Base-by-base conservation (phyloP, 2,329 filamentous ascomycete genomes). In the Pseudopithomyces chartarum region DNA sequence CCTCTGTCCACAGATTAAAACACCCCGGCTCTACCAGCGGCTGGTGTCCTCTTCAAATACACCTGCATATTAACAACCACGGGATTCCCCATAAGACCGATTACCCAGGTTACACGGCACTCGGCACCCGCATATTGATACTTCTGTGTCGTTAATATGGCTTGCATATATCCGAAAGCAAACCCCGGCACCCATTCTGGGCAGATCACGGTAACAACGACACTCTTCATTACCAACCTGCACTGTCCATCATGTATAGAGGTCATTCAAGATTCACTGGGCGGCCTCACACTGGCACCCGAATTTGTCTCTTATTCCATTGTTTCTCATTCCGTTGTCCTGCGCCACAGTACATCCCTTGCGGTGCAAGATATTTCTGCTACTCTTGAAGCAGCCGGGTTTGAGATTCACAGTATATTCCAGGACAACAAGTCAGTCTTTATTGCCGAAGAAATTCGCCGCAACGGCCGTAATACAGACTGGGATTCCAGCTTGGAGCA, bases 211-310 rank as follows among this genome's bases (percentile, higher is more conserved):
- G 60, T 67, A 32, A 72, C 65, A 17, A 88, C 85, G 1, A 87
- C 85, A 33, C 86, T 89, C 68, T 81, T 91, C 59, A 79, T 92
- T 64, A 85, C 83, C 59, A 92, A 92, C 73, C 81, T 92, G n/a
- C 90, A 92, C 76, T 92, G 90, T 77, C 87, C 89, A 13, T 90
- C 88, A 58, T 92, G 90, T 73, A 85, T 91, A 48, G 83, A 84
- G 34, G 81, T 83, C 63, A 91, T 92, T 68, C 81, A 86, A 67
- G 78, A 82, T 52, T 81, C 83, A 57, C 76, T 92, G 56, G 79
- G 65, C 34, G 63, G 66, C 6, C 73, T 84, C 71, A 56, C 80
- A 68, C 76, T 83, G 70, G 68, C 78, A 79, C 78, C 79, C 68
- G 62, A 71, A 53, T 86, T 84, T 77, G 83, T 91, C 29, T 88